These are phyloP conservation scores for Arachis stenosperma DNA, from an alignment of 306 rosid species.

Conservation along the genomic window DNA sequence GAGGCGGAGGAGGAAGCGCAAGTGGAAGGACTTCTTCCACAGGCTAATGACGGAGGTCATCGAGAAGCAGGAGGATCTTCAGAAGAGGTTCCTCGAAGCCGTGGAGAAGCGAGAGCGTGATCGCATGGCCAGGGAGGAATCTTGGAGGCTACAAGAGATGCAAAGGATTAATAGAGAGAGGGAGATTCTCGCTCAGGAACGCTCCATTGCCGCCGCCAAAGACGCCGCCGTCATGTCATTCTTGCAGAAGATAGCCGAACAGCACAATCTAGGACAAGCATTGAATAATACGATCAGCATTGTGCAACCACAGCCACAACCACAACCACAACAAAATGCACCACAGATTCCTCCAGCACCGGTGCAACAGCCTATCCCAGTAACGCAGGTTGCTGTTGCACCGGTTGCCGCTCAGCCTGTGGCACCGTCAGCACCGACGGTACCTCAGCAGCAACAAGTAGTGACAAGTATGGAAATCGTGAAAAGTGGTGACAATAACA, in stretches of 20 bases:
- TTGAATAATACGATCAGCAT: slow-evolving; percentile 29
- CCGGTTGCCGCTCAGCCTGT: background rate
- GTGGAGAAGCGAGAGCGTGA: slow-evolving; percentile 82
- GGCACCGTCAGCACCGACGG: background rate
- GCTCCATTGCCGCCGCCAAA: slow-evolving; percentile 68
- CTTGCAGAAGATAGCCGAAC: slow-evolving; percentile 69
- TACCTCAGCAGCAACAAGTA: background rate
- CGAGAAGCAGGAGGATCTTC: slow-evolving; percentile 76
- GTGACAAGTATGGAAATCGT: slow-evolving; percentile 44
- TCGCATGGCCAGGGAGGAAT: slow-evolving; percentile 67
- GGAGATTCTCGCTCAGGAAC: slow-evolving; percentile 75
- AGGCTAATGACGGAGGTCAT: slow-evolving; percentile 73
- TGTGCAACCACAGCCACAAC: background rate
- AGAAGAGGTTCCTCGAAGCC: slow-evolving; percentile 71
- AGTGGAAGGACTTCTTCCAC: slow-evolving; percentile 87
- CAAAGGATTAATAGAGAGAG: slow-evolving; percentile 62
- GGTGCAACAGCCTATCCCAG: background rate
- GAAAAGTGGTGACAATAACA: slow-evolving; percentile 28
- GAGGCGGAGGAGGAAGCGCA: slow-evolving; percentile 66
- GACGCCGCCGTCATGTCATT: slow-evolving; percentile 79
- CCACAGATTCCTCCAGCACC: background rate
- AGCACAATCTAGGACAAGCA: slow-evolving; percentile 46
- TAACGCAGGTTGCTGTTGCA: background rate
- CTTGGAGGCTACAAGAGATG: slow-evolving; percentile 85
- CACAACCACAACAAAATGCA: background rate